These are phyloP conservation scores for Trichoderma sp. DNA, from an alignment of 2,329 filamentous ascomycete genomes.

Conservation along the genomic window DNA sequence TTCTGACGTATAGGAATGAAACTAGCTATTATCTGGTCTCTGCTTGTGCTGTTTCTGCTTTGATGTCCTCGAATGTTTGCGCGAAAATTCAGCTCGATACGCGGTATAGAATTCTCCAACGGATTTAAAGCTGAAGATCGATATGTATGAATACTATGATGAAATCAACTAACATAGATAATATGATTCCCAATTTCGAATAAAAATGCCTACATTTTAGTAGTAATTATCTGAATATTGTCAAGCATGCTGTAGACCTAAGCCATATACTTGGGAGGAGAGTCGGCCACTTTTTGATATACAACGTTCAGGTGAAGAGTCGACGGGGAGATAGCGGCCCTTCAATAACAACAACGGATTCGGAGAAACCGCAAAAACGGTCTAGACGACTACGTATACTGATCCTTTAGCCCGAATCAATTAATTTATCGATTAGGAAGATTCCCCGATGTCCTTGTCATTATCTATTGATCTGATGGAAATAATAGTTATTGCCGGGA, in stretches of 20 bases:
- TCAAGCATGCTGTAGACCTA: too few species aligned
- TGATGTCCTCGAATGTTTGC: not conserved
- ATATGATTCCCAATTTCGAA: too few species aligned
- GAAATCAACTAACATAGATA: too few species aligned
- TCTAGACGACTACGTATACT: not conserved
- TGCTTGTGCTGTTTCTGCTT: not conserved
- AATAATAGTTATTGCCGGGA: not conserved
- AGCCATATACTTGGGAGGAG: too few species aligned
- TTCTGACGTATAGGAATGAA: conserved; percentile 1
- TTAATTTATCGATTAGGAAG: not conserved
- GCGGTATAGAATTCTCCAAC: too few species aligned
- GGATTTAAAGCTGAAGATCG: too few species aligned
- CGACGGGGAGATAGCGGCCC: too few species aligned
- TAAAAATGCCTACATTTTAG: too few species aligned
- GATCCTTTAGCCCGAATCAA: not conserved
- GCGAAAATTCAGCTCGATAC: too few species aligned
- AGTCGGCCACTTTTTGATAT: not conserved
- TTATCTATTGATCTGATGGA: not conserved
- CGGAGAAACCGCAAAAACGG: not conserved
- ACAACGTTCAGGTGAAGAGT: not conserved
- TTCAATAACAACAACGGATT: not conserved
- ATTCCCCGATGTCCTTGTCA: not conserved
- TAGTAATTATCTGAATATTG: too few species aligned
- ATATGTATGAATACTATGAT: too few species aligned
- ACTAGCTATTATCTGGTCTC: not conserved